A percentile compares a stretch with the other conserved stretches of the same genome.
These are phyloP conservation scores for Amylostereum chailletii DNA, from an alignment of 1,284 basidiomycete genomes.

Conservation along the genomic window DNA sequence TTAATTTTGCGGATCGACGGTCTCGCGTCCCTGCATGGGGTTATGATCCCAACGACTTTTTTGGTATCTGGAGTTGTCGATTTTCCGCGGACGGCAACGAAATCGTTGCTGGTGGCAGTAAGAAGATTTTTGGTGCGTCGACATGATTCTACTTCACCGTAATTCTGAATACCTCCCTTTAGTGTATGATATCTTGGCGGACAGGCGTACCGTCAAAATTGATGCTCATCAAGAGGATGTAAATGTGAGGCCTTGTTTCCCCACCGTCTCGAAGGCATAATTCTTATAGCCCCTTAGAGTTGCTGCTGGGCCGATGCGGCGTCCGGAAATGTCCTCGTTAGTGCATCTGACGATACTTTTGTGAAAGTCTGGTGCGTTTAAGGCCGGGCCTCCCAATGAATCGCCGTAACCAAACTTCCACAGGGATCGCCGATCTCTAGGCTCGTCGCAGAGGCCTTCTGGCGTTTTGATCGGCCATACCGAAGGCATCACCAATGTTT, in stretches of 20 bases:
- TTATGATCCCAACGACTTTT: slow-evolving; percentile 37
- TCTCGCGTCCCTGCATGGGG: slow-evolving; percentile 25
- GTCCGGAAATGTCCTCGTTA: slow-evolving; percentile 89
- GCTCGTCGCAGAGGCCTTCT: slow-evolving; percentile 73
- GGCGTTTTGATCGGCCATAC: slow-evolving; percentile 93
- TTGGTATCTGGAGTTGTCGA: slow-evolving; percentile 87
- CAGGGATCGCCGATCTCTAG: slow-evolving; percentile 89
- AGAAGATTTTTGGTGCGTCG: slow-evolving; percentile 65
- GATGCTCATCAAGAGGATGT: slow-evolving; percentile 84
- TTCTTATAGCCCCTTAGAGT: slow-evolving; percentile 30
- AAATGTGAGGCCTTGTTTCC: slow-evolving; percentile 32
- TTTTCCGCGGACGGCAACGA: slow-evolving; percentile 96
- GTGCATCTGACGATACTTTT: slow-evolving; percentile 90
- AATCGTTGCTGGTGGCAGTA: slow-evolving; percentile 70
- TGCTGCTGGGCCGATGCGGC: slow-evolving; percentile 92
- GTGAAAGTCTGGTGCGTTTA: slow-evolving; percentile 84
- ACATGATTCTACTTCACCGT: background rate
- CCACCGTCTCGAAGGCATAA: background rate
- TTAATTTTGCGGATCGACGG: slow-evolving; percentile 57
- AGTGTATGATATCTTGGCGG: slow-evolving; percentile 88
- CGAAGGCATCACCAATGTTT: slow-evolving; percentile 87
- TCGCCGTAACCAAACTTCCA: background rate
- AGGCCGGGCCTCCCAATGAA: background rate
- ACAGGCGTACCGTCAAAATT: slow-evolving; percentile 77
- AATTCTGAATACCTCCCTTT: slow-evolving; percentile 7